phyloP scores from a whole-genome alignment of 1,284 basidiomycete species.

The Ganoderma lucidum region DNA sequence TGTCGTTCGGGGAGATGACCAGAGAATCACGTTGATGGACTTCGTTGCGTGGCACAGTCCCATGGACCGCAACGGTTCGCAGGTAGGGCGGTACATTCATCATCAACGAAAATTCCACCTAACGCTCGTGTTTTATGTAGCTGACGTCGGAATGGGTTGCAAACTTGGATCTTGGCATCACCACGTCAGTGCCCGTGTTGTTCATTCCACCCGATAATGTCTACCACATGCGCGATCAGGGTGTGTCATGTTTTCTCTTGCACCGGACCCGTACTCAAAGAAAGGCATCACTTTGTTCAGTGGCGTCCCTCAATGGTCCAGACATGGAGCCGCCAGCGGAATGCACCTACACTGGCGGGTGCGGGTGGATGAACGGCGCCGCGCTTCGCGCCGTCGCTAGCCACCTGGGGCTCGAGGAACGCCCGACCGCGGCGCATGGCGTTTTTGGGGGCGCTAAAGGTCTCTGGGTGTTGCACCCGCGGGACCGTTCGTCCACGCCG shows the following conservation, averaged over 20 bases:
- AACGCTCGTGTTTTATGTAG: slow-evolving; percentile 44
- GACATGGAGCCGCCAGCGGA: slow-evolving; percentile 56
- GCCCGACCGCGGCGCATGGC: slow-evolving; percentile 71
- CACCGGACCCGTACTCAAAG: not conserved
- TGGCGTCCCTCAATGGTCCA: slow-evolving; percentile 14
- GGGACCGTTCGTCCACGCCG: slow-evolving; percentile 49
- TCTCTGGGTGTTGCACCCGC: slow-evolving; percentile 69
- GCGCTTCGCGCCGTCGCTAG: slow-evolving; percentile 57
- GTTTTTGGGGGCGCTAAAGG: slow-evolving; percentile 75
- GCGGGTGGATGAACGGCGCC: slow-evolving; percentile 71
- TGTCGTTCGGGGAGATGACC: slow-evolving; percentile 52
- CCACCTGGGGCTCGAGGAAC: slow-evolving; percentile 47
- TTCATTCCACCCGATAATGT: slow-evolving; percentile 61
- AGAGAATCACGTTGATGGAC: slow-evolving; percentile 51
- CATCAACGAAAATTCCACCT: not conserved
- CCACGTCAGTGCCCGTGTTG: slow-evolving; percentile 68
- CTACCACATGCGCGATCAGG: slow-evolving; percentile 52
- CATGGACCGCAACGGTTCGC: slow-evolving; percentile 55
- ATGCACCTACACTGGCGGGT: slow-evolving; percentile 75
- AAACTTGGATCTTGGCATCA: slow-evolving; percentile 69
- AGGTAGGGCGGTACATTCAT: slow-evolving; percentile 51
- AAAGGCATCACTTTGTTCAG: slow-evolving; percentile 1
- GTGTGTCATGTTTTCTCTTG: slow-evolving; percentile 42
- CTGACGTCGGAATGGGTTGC: slow-evolving; percentile 72
- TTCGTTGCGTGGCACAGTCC: slow-evolving; percentile 74